phyloP scores from a whole-genome alignment of 352 stramenopile species.

The Globisporangium iwayamae region DNA sequence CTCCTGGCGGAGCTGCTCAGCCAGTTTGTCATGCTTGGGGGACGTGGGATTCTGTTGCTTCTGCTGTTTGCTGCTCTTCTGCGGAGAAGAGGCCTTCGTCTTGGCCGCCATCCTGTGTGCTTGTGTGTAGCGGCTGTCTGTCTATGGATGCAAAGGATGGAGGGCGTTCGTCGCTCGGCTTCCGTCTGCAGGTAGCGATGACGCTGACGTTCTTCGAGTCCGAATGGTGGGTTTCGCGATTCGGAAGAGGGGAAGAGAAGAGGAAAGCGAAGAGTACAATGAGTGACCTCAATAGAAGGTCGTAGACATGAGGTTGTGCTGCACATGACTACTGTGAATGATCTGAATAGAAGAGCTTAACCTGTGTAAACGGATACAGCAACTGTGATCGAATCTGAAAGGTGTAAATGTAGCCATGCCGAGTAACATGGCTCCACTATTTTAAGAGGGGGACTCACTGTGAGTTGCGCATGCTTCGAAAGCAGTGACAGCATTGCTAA shows the following conservation, averaged over 20 bases:
- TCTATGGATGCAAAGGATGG: not conserved
- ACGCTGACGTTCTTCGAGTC: not conserved
- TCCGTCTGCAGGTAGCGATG: not conserved
- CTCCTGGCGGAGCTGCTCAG: slow-evolving; percentile 63
- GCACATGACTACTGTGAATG: too few relatives aligned
- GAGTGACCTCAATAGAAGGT: too few relatives aligned
- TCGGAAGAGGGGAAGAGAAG: not conserved
- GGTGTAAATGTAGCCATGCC: not conserved
- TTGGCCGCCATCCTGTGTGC: not conserved
- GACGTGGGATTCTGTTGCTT: not conserved
- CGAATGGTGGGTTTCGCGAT: slow-evolving; percentile 5
- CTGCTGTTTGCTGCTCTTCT: not conserved
- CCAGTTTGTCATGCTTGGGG: slow-evolving; percentile 19
- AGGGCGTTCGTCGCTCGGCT: not conserved
- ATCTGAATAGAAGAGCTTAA: too few relatives aligned
- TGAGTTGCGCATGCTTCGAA: too few relatives aligned
- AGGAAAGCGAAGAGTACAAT: not conserved
- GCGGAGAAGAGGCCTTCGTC: slow-evolving; percentile 3
- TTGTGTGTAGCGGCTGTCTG: not conserved
- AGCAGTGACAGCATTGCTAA: not conserved
- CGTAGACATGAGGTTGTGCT: too few relatives aligned
- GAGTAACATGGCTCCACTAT: not conserved
- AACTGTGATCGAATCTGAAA: too few relatives aligned
- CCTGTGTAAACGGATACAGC: too few relatives aligned
- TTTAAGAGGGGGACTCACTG: not conserved